Percentiles rank a stretch among this genome's conserved stretches.
Conservation (phyloP, 495 filamentous ascomycete species). For the Usnea hakonensis region DNA sequence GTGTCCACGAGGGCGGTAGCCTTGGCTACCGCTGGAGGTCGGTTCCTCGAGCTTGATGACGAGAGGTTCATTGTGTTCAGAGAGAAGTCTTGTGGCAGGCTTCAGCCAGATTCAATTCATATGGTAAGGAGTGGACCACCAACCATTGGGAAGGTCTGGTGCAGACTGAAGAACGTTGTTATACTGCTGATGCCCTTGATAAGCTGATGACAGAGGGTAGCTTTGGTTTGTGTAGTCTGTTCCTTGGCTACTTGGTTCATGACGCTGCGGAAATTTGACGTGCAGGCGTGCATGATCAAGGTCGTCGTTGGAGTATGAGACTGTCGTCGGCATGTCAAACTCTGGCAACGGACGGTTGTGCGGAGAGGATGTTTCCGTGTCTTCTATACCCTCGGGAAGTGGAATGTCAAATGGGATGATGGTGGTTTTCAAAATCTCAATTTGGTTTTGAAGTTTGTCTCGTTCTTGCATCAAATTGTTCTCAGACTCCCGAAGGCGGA, state of each 20-base stretch:
- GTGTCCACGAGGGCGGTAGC: conserved; percentile 13
- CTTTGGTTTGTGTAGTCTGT: conserved; percentile 9
- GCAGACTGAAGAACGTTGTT: conserved; percentile 7
- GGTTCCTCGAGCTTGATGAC: neutral
- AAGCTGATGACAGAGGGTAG: conserved; percentile 2
- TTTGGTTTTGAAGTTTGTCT: conserved; percentile 20
- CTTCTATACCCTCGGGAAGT: conserved; percentile 18
- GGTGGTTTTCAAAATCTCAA: conserved; percentile 16
- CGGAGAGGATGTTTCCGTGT: neutral
- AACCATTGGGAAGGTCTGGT: conserved; percentile 21
- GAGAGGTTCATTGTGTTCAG: conserved; percentile 15
- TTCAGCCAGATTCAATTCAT: conserved; percentile 16
- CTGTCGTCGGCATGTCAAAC: conserved; percentile 18
- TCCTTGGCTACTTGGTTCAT: conserved; percentile 5
- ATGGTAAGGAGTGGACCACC: conserved; percentile 16
- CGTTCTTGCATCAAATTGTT: conserved; percentile 16
- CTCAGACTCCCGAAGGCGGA: conserved; percentile 24
- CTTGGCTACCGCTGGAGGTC: neutral
- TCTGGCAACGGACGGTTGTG: neutral
- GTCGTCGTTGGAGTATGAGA: conserved; percentile 20
- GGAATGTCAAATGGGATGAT: conserved; percentile 16
- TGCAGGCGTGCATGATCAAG: conserved; percentile 23
- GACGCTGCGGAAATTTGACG: conserved; percentile 14
- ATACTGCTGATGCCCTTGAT: conserved; percentile 13
- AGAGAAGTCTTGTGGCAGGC: conserved; percentile 17